Evolutionary conservation across 129 eudicot genomes (phyloP), one percentile per base, ranked within the genome.

Genomic region (Escallonia herrerae): DNA sequence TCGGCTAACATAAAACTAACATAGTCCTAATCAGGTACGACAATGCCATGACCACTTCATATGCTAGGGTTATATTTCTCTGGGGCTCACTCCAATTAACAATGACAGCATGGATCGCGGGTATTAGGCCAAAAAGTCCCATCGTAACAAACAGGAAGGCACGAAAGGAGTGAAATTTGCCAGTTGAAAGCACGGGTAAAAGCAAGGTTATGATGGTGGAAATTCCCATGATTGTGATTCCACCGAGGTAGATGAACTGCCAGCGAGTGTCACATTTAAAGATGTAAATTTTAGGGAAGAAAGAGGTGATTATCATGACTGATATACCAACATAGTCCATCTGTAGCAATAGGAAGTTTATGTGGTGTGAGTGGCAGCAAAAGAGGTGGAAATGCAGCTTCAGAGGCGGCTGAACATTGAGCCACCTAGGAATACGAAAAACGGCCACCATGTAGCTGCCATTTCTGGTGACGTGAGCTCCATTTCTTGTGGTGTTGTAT

Each of bases 361-460:
- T 37, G 74, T 69, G 79, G 64, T 82, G 79, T 49, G 99, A 93
- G 71, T 93, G 99, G 81, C 99, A 89, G 38, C 78, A 86, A 60
- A 93, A 93, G 79, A 89, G 96, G 77, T 93, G 99, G 86, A 93
- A 33, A 77, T 64, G 84, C 84, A 83, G 83, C 93, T 83, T 15
- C 91, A 93, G 52, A 93, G 81, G 75, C 89, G 99, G 82, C 99
- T 88, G 83, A 85, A 88, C 96, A 93, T 86, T 8, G 96, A 73
- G 72, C 99, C 96, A 6, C 65, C 70, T 46, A 93, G 56, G 84
- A 83, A 89, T 13, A 93, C 90, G 15, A 77, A 83, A 64, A 93
- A 89, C 1, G 99, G 99, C 99, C 99, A 89, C 58, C 70, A 72
- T 53, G 83, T 74, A 59, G 60, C 80, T 43, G 76, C 67, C 52